Evolutionary conservation across 202 grass and related monocot genomes (phyloP).

Genomic region (Miscanthus sacchariflorus): DNA sequence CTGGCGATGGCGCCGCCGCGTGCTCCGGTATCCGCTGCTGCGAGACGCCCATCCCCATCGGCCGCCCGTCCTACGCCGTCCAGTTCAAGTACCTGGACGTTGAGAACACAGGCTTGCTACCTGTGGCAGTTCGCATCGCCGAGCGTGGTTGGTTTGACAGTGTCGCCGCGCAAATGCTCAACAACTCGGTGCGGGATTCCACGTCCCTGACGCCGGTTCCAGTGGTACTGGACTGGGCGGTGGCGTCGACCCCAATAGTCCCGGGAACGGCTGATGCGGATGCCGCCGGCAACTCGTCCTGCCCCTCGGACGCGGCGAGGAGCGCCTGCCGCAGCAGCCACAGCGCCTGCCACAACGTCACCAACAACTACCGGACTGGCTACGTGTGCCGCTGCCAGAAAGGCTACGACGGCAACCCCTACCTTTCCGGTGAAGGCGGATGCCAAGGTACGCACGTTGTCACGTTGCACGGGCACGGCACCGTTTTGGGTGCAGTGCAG

Average conservation of each 20-base stretch:
- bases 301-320: not conserved
- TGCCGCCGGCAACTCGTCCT: not conserved
- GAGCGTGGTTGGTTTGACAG: constrained; percentile 29
- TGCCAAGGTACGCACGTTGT: constrained; percentile 13
- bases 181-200: not conserved
- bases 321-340: constrained; percentile 28
- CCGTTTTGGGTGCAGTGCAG: not conserved
- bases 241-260: not conserved
- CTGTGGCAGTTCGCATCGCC: constrained; percentile 9
- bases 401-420: constrained; percentile 35
- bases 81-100: not conserved
- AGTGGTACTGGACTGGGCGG: constrained; percentile 35
- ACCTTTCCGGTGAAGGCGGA: not conserved
- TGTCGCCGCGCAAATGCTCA: not conserved
- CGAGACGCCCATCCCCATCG: constrained; percentile 6
- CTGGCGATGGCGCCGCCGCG: not conserved
- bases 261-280: no score
- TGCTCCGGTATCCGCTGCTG: constrained; percentile 30
- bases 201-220: not conserved
- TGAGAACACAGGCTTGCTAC: not conserved
- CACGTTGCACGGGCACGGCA: not conserved
- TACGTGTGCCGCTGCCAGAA: not conserved
- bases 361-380: constrained; percentile 2
- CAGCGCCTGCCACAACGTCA: constrained; percentile 11
- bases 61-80: constrained; percentile 5